Evolutionary conservation across 2,329 filamentous ascomycete species (phyloP).

Genomic region (Neonectria magnoliae): DNA sequence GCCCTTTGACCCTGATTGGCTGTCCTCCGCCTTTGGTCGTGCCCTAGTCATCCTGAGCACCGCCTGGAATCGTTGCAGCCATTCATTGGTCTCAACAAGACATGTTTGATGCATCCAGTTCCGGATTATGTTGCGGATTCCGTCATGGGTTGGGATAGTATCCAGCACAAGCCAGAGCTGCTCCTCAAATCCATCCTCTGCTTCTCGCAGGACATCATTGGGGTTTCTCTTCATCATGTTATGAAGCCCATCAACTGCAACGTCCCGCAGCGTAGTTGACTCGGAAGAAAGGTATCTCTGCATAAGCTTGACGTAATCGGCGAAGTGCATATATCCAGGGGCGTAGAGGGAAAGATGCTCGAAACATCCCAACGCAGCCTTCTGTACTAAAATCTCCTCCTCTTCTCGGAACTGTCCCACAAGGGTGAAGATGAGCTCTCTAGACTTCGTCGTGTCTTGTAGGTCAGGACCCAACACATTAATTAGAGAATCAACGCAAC

Average conservation of each 20-base stretch:
- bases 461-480: conserved; percentile 96
- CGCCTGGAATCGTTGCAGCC: conserved; percentile 88
- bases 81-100: conserved; percentile 79
- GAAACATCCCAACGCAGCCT: conserved; percentile 82
- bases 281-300: conserved; percentile 80
- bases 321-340: conserved; percentile 85
- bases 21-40: conserved; percentile 66
- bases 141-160: conserved; percentile 76
- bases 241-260: conserved; percentile 87
- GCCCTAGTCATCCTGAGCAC: conserved; percentile 88
- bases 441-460: conserved; percentile 90
- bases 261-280: conserved; percentile 75
- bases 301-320: conserved; percentile 82
- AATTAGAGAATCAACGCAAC: conserved; percentile 93
- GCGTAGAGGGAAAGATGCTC: conserved; percentile 95
- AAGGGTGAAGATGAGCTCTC: conserved; percentile 89
- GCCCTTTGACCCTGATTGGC: conserved; percentile 55
- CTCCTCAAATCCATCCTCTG: conserved; percentile 84
- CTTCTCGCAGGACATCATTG: conserved; percentile 80
- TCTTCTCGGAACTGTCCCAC: conserved; percentile 85
- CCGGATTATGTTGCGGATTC: conserved; percentile 85
- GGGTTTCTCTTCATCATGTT: conserved; percentile 96
- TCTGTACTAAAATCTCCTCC: conserved; percentile 74
- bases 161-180: conserved; percentile 93
- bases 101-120: conserved; percentile 96